These are phyloP conservation scores for Phaeosphaeriaceae sp. DNA, from an alignment of 2,329 filamentous ascomycete species.

Conservation along the genomic window DNA sequence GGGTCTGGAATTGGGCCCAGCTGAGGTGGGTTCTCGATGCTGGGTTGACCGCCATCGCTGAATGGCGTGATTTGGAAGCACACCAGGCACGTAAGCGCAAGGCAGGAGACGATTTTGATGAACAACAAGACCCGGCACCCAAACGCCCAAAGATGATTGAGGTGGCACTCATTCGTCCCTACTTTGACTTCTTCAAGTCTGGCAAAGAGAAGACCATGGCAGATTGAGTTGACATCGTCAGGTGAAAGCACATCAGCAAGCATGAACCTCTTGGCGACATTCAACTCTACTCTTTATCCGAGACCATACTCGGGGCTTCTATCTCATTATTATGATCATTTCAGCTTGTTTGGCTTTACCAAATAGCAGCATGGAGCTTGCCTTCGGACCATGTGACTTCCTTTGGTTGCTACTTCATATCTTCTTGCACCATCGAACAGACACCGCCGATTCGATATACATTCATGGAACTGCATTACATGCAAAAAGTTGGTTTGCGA, in stretches of 20 bases:
- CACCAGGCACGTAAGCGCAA: not conserved
- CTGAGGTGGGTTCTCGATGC: constrained; percentile 9
- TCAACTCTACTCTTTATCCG: too few species aligned
- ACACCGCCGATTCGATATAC: too few species aligned
- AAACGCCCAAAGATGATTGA: not conserved
- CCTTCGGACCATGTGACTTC: too few species aligned
- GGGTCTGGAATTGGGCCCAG: constrained; percentile 10
- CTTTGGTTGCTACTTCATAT: too few species aligned
- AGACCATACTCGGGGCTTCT: too few species aligned
- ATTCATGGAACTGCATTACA: too few species aligned
- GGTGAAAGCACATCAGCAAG: not conserved
- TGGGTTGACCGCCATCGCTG: not conserved
- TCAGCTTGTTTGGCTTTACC: too few species aligned
- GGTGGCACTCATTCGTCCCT: not conserved
- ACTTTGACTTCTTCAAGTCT: not conserved
- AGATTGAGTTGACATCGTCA: not conserved
- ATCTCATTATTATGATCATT: too few species aligned
- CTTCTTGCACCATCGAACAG: too few species aligned
- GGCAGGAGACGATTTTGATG: not conserved
- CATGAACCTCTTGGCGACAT: too few species aligned
- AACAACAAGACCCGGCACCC: not conserved
- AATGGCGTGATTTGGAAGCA: not conserved
- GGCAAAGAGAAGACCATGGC: not conserved
- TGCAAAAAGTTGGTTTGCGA: too few species aligned
- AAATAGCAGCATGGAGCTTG: too few species aligned